A percentile compares a stretch with the other conserved stretches of the same genome.
These are phyloP conservation scores for Carallia pectinifolia DNA, from an alignment of 345 rosid genomes.

Conservation along the genomic window DNA sequence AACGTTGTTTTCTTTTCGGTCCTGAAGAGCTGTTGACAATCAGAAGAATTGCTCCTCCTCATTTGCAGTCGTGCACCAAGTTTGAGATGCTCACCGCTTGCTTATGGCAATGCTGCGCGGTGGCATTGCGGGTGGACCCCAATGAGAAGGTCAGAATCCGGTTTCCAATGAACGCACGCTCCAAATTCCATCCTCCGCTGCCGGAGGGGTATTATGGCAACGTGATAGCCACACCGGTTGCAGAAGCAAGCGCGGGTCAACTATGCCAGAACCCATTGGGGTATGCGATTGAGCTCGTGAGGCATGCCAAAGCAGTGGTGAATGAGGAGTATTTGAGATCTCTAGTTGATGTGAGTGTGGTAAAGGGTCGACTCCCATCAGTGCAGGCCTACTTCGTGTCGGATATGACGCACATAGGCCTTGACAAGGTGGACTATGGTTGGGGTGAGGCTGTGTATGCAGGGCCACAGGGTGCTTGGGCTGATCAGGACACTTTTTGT, in stretches of 20 bases:
- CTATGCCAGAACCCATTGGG: background rate
- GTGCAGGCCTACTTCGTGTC: too few species aligned
- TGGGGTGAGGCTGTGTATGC: too few species aligned
- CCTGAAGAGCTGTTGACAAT: too few species aligned
- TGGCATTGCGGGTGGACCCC: background rate
- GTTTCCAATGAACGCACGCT: background rate
- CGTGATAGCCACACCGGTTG: background rate
- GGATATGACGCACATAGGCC: too few species aligned
- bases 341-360: background rate
- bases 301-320: background rate
- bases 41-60: too few species aligned
- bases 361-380: too few species aligned
- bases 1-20: too few species aligned
- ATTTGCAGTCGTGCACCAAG: too few species aligned
- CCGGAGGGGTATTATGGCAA: background rate
- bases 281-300: background rate
- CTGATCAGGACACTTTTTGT: too few species aligned
- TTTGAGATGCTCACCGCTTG: too few species aligned
- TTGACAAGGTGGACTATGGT: too few species aligned
- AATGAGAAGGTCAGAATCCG: background rate
- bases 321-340: background rate
- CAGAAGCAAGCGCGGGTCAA: background rate
- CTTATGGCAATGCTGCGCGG: background rate
- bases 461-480: too few species aligned
- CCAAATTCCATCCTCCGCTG: background rate